Percentiles rank a stretch among this genome's conserved stretches.
phyloP scores from a whole-genome alignment of 2,329 filamentous ascomycete species.

The Pyricularia pennisetigena region DNA sequence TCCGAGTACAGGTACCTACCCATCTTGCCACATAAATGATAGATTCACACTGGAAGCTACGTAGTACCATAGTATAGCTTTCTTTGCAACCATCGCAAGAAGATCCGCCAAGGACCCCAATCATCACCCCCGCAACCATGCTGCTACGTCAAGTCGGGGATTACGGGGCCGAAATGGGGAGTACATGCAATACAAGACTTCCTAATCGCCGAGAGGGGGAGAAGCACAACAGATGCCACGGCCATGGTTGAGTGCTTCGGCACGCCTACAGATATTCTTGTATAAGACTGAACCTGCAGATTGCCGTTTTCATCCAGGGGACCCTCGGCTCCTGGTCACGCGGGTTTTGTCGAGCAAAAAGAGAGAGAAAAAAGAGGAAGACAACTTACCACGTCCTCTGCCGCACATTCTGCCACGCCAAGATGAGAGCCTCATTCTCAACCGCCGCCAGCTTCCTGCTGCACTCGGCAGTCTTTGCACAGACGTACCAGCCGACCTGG shows the following conservation, averaged over 20 bases:
- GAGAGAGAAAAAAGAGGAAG: too few species aligned
- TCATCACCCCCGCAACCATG: not conserved
- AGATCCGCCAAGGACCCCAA: not conserved
- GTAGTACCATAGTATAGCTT: not conserved
- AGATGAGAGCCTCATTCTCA: not conserved
- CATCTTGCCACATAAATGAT: not conserved
- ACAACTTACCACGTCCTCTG: not conserved
- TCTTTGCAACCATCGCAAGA: not conserved
- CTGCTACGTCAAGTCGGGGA: not conserved
- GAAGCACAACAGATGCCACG: not conserved
- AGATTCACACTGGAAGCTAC: not conserved
- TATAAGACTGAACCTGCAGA: not conserved
- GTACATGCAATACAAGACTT: not conserved
- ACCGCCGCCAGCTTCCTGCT: not conserved
- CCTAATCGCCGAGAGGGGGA: not conserved
- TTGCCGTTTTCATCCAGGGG: not conserved
- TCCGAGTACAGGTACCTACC: not conserved
- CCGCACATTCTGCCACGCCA: not conserved
- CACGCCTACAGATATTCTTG: too few species aligned
- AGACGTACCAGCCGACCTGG: slow-evolving; percentile 4
- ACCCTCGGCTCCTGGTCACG: too few species aligned
- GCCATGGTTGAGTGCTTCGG: not conserved
- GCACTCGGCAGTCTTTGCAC: not conserved
- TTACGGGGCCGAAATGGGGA: not conserved
- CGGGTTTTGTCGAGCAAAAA: not conserved